Evolutionary conservation across 2,329 filamentous ascomycete genomes (phyloP), one percentile per base, ranked within the genome.

Genomic region (Aschersonia sp.): DNA sequence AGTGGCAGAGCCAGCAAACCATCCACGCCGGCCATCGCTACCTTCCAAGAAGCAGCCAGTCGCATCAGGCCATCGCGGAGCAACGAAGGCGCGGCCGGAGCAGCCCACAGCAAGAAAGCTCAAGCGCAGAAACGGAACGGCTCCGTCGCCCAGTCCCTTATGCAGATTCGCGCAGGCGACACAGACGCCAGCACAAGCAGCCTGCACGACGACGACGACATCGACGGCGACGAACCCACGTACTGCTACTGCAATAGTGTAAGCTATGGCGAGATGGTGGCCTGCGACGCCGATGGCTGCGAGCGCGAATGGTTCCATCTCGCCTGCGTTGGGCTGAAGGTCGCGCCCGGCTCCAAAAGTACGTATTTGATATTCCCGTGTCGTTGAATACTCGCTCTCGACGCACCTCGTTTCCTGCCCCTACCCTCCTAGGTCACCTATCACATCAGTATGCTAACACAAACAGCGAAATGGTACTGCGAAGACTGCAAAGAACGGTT

Each of bases 211-310:
- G 59, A 60, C 10, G 64, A 66, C 4, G 66, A 67, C 6, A 79
- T 84, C 40, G 82, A 84, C 51, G 78, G 75, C 4, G 78, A 85
- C 53, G 85, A 89, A 60, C 82, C 80, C 40, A 72, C 79, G 10
- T 89, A 89, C 62, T 88, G 85, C 63, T 86, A 86, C 65, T 89
- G 85, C 62, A 84, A 88, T 55, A 77, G 81, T 45, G 80, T 88
- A 48, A 88, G 84, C 57, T 89, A 88, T 59, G 85, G 85, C 28
- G 84, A 87, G 65, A 89, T 89, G 85, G 84, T 89, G 43, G 85
- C 82, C 2, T 89, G 85, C 59, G 85, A 89, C 60, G 80, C 79
- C 5, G 76, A 82, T 50, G 76, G 78, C 45, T 89, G 85, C 64
- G 74, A 78, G 54, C 74, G 78, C 52, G 85, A 89, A 64, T 89